Evolutionary conservation across 208 protist genomes (phyloP), one percentile per base, ranked within the genome.

Genomic region (Naegleria fowleri): DNA sequence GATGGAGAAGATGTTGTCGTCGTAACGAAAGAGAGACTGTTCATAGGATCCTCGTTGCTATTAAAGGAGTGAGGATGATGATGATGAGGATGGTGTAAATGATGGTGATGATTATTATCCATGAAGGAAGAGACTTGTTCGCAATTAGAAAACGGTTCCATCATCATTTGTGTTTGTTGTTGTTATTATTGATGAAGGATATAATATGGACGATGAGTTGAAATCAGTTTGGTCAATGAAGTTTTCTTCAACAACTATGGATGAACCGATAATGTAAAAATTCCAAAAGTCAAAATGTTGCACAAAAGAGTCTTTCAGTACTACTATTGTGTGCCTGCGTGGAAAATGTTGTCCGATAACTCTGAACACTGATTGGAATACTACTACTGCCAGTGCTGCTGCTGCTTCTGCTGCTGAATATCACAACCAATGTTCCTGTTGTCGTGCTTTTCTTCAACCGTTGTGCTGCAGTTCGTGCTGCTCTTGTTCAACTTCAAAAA

Each of bases 141-240:
- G 67, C n/a, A 79, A 36, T 36, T 36, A 79, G n/a, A 33, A 79
- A 79, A 79, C 1, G 19, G 29, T 16, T 79, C n/a, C 67, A 79
- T 79, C n/a, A 25, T 79, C 19, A 79, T 79, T 79, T 79, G 67
- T 36, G n/a, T 79, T 79, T 36, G n/a, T 79, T 79, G 67, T 79
- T 79, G n/a, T 36, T 79, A 36, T 33, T 36, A 79, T 79, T 36
- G 19, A 33, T 79, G 67, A 79, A 79, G 19, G 0, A 79, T n/a
- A n/a, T n/a, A n/a, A n/a, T n/a, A n/a, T n/a, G n/a, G n/a, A 79
- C 9, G 19, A 25, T 36, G n/a, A 79, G n/a, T 33, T 16, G 29
- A 25, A 33, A 36, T 79, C n/a, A 25, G 19, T 36, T 79, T 1
- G 11, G n/a, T n/a, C n/a, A n/a, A n/a, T n/a, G n/a, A n/a, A n/a